Evolutionary conservation across 2,329 filamentous ascomycete genomes (phyloP).

Genomic region (Colletotrichum godetiae): DNA sequence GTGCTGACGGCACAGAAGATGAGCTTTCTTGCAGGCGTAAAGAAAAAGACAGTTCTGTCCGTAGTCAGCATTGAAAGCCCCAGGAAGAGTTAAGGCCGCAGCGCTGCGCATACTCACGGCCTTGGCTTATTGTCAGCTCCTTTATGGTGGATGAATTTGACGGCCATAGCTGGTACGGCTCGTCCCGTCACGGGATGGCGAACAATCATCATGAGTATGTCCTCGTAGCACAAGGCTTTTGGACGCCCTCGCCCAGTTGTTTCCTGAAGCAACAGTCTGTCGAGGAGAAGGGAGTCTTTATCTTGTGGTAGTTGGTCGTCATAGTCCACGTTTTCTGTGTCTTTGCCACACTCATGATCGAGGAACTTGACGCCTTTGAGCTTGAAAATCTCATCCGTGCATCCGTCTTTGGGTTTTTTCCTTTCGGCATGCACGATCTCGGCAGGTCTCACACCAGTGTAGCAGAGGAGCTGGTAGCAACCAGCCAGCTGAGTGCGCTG

Average conservation of each 20-base stretch:
- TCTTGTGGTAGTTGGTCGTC: constrained; percentile 32
- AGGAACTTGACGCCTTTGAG: constrained; percentile 37
- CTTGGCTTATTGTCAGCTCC: constrained; percentile 43
- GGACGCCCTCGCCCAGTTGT: constrained; percentile 37
- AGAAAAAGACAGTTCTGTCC: constrained; percentile 41
- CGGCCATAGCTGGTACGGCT: constrained; percentile 40
- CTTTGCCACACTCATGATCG: constrained; percentile 1
- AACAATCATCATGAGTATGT: constrained; percentile 44
- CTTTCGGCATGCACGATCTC: constrained; percentile 44
- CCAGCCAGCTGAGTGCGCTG: constrained; percentile 39
- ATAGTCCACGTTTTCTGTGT: constrained; percentile 11
- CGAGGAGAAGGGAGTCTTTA: constrained; percentile 38
- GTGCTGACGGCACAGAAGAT: not conserved
- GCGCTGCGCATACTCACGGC: constrained; percentile 37
- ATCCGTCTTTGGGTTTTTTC: constrained; percentile 41
- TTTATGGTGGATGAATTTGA: constrained; percentile 47
- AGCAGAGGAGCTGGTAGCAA: constrained; percentile 44
- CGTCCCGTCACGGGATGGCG: constrained; percentile 38
- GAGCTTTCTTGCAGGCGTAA: not conserved
- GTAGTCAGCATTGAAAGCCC: constrained; percentile 16
- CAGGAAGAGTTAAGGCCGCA: not conserved
- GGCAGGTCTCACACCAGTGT: constrained; percentile 41
- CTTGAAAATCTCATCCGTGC: constrained; percentile 40
- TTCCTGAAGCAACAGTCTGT: constrained; percentile 40
- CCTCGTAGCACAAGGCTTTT: constrained; percentile 45